These are phyloP conservation scores for Hirschfeldia incana DNA, from an alignment of 345 rosid species.

Conservation along the genomic window DNA sequence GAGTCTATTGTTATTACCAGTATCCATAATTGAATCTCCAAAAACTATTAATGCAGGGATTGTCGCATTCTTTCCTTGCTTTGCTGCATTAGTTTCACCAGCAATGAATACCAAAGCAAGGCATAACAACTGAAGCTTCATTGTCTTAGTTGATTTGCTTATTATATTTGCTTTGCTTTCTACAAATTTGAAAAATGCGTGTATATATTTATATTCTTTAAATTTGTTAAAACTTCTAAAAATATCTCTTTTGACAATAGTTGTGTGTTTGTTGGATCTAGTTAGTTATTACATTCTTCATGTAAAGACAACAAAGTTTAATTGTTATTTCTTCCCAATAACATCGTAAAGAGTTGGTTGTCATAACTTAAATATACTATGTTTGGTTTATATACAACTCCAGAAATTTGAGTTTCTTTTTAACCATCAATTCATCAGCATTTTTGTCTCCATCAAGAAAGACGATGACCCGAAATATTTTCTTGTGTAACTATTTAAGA, in stretches of 20 bases:
- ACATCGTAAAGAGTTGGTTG: neutral
- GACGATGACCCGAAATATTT: too few species aligned
- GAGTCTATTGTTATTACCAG: constrained; percentile 25
- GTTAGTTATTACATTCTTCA: neutral
- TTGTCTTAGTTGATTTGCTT: neutral
- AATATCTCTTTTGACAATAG: neutral
- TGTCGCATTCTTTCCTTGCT: neutral
- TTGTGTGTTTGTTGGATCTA: neutral
- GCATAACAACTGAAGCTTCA: constrained; percentile 20
- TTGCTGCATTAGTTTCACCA: neutral
- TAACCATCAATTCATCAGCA: too few species aligned
- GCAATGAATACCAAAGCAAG: neutral
- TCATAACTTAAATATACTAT: neutral
- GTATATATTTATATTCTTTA: neutral
- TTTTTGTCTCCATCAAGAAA: too few species aligned
- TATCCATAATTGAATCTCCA: constrained; percentile 38
- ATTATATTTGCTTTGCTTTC: neutral
- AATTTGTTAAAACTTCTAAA: constrained; percentile 17
- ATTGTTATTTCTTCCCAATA: neutral
- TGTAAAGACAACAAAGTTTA: neutral
- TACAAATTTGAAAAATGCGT: neutral
- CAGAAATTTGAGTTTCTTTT: too few species aligned
- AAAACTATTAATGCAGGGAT: constrained; percentile 28
- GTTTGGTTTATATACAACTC: neutral
- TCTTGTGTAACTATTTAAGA: too few species aligned